phyloP scores from a whole-genome alignment of 805 yeast genomes.

The Teunomyces kruisii region DNA sequence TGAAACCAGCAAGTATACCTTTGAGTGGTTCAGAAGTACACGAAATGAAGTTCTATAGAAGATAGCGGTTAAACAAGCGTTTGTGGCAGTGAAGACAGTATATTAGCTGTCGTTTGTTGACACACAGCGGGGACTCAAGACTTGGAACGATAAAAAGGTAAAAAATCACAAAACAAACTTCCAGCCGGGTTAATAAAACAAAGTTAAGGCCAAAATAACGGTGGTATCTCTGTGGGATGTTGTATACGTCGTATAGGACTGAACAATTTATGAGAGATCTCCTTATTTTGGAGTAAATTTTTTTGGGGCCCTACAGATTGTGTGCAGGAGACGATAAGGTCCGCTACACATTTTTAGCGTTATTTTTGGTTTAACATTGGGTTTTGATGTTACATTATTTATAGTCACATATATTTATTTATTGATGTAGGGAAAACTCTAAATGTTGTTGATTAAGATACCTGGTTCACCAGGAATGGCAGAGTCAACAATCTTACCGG shows the following conservation, averaged over 20 bases:
- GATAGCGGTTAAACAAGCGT: neutral
- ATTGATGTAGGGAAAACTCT: slow-evolving; percentile 8
- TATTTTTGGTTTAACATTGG: neutral
- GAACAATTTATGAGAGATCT: neutral
- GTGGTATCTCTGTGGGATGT: neutral
- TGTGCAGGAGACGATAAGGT: slow-evolving; percentile 1
- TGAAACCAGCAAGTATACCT: neutral
- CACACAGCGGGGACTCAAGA: neutral
- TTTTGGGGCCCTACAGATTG: neutral
- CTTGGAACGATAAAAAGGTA: neutral
- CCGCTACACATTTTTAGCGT: neutral
- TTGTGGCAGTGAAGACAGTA: neutral
- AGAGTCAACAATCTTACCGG: slow-evolving; percentile 69
- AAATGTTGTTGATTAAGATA: slow-evolving; percentile 67
- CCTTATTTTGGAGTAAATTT: slow-evolving; percentile 1
- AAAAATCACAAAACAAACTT: neutral
- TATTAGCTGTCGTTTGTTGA: neutral
- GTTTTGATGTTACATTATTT: neutral
- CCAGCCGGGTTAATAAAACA: neutral
- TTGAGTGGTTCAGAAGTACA: neutral
- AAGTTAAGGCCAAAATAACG: neutral
- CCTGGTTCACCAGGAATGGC: slow-evolving; percentile 97
- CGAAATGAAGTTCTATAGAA: neutral
- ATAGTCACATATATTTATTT: neutral
- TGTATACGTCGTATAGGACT: neutral